phyloP scores from a whole-genome alignment of 495 filamentous ascomycete genomes.

The Neurospora sp. region DNA sequence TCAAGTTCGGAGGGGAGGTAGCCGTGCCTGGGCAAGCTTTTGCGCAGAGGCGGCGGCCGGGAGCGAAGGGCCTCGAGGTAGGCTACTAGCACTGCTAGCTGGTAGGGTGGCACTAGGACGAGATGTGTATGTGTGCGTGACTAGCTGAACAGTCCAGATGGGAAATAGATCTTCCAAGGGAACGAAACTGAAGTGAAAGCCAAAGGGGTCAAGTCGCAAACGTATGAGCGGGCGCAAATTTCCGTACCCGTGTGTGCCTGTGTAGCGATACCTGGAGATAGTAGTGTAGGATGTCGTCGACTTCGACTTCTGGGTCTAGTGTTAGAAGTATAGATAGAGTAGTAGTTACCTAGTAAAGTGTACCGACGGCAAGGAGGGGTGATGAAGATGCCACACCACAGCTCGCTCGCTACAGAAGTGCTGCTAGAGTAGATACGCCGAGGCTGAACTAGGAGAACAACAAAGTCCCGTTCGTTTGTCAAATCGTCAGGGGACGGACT shows the following conservation, averaged over 20 bases:
- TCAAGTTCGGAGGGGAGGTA: constrained; percentile 1
- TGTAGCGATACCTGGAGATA: background rate
- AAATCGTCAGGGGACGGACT: background rate
- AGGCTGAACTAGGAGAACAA: background rate
- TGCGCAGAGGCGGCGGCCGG: background rate
- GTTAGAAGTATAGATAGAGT: background rate
- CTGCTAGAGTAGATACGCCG: background rate
- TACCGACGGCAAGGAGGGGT: background rate
- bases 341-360: background rate
- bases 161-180: background rate
- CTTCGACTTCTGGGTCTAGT: background rate
- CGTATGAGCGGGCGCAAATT: background rate
- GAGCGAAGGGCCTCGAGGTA: background rate
- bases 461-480: background rate
- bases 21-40: background rate
- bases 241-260: background rate
- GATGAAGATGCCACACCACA: background rate
- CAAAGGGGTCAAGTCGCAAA: background rate
- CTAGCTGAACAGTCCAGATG: background rate
- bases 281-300: background rate
- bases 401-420: background rate
- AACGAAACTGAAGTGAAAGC: background rate
- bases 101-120: background rate
- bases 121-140: background rate
- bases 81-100: background rate